phyloP scores from a whole-genome alignment of 108 stramenopile genomes.

The Phaeodactylum tricornutum region DNA sequence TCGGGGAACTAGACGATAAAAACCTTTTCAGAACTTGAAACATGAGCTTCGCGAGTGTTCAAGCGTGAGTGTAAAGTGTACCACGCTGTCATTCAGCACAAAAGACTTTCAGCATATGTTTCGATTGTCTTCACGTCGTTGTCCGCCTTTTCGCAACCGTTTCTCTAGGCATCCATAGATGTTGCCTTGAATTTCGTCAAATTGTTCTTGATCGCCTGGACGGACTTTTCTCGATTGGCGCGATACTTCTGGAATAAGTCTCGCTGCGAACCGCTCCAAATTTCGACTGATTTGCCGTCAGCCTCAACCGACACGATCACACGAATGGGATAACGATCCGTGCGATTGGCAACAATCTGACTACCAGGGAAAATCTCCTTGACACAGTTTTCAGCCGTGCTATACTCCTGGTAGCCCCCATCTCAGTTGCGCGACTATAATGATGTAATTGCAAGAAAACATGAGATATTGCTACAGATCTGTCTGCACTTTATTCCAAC shows the following conservation, averaged over 20 bases:
- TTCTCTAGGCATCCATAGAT: too few species aligned
- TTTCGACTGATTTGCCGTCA: constrained; percentile 8
- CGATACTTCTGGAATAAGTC: constrained; percentile 19
- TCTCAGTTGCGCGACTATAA: constrained; percentile 49
- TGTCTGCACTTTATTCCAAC: too few species aligned
- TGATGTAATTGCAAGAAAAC: constrained; percentile 4
- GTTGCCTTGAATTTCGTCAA: constrained; percentile 16
- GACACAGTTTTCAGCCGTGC: constrained; percentile 26
- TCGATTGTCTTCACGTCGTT: too few species aligned
- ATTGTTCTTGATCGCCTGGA: constrained; percentile 15
- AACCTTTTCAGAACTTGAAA: background rate
- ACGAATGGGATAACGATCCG: constrained; percentile 26
- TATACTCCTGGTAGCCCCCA: constrained; percentile 42
- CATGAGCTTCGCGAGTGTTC: background rate
- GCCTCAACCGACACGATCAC: constrained; percentile 15
- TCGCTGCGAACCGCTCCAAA: constrained; percentile 27
- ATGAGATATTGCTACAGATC: constrained; percentile 6
- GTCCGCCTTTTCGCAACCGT: too few species aligned
- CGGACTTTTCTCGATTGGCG: constrained; percentile 9
- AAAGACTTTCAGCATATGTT: background rate
- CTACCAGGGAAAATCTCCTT: constrained; percentile 27
- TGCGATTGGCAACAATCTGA: constrained; percentile 21
- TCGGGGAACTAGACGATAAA: background rate
- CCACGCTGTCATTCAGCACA: background rate
- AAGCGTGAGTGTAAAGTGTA: background rate